Evolutionary conservation across 2,329 filamentous ascomycete species (phyloP), one percentile per base, ranked within the genome.

Genomic region (Microascus cirrosus): DNA sequence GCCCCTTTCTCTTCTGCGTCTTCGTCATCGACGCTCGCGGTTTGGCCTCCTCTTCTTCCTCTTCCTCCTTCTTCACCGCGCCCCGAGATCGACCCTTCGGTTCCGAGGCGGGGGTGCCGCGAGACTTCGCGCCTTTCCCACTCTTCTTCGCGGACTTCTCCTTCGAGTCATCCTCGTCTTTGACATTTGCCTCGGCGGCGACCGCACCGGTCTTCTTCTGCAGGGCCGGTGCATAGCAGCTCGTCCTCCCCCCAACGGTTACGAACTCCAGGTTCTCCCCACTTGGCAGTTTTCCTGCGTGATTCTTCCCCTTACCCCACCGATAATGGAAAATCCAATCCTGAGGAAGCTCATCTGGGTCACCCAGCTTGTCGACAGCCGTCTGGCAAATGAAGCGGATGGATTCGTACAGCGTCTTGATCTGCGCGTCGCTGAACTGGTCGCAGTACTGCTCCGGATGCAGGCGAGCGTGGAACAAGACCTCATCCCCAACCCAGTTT

Each of bases 401-500:
- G 0, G 85, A 80, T 10, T 84, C 76, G 69, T 94, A 86, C 1
- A 99, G 76, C 45, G 76, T 77, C 62, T 81, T 79, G 61, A 95
- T 82, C 69, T 96, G 86, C 0, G 74, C 78, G 35, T 89, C 83
- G 61, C 70, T 78, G 63, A 97, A 87, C 0, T 89, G 88, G 66
- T 96, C 86, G 71, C 87, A 90, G 72, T 95, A 95, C 68, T 96
- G 90, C 69, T 96, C 93, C 0, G 94, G 94, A 63, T 99, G 93
- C 18, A 97, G 80, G 55, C 81, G 84, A 5, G 94, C 88, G 64
- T 97, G 86, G 66, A 92, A 99, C 56, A 99, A 76, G 7, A 96
- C 86, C 70, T 99, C 94, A 67, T 99, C 94, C 1, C 87, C 91
- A 57, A 99, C 93, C 93, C 93, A 99, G 68, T 97, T 97, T 0